Evolutionary conservation across 352 stramenopile species (phyloP), one percentile per base, ranked within the genome.

Genomic region (Thraustotheca clavata): DNA sequence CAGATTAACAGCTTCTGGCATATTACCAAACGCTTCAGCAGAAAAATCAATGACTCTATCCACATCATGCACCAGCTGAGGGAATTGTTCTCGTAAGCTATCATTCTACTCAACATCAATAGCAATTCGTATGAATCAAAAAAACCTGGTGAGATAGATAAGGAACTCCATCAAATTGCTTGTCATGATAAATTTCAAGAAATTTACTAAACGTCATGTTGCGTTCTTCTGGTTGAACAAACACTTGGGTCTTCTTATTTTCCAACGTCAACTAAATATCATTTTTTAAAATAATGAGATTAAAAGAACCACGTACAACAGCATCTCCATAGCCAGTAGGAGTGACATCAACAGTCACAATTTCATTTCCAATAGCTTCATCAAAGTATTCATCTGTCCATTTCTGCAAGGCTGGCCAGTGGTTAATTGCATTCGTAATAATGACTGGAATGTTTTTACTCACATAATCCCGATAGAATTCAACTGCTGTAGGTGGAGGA

Each of bases 1-100:
- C 59, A 99, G 82, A 80, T 99, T 99, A 11, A 99, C 81, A 1
- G 85, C 85, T 67, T 94, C 85, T 0, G 85, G 82, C 18, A 86
- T 73, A 46, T 91, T 91, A 5, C 81, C 85, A 35, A 94, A 92
- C 12, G 79, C 75, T 52, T 89, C 75, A 6, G 82, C 69, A 0
- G 75, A 79, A 18, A 92, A 67, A 12, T 69, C 60, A 20, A 92
- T 67, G 32, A 66, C 82, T n/a, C 78, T 52, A 12, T 83, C 82
- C 16, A 92, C 77, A 11, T 92, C 76, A 4, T 76, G 60, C 38
- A 83, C 85, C 11, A 94, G 68, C 9, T 33, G 69, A 12, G 83
- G 81, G 34, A 92, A 86, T 62, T 91, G 72, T 0, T 84, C 74
- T 16, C 85, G 76, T 35, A 91, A 69, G 39, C 79, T 89, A 59